Evolutionary conservation across 2,329 filamentous ascomycete genomes (phyloP).

Genomic region (Fonsecaea erecta): DNA sequence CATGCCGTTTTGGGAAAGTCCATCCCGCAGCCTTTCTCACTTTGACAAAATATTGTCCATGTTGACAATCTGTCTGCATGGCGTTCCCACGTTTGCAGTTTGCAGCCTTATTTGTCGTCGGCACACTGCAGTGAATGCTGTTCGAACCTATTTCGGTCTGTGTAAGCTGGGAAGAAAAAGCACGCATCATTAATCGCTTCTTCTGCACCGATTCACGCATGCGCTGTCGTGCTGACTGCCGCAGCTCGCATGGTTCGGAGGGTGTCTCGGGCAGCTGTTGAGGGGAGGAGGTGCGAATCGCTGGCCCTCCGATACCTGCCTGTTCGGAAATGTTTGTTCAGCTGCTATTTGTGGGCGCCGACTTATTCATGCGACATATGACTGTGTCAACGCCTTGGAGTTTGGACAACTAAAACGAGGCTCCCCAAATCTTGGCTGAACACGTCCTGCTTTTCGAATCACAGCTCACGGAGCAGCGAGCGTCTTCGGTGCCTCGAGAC

Average conservation of each 20-base stretch:
- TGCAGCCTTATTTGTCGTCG: background rate
- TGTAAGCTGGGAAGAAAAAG: background rate
- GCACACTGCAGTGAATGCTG: background rate
- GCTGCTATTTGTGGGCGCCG: background rate
- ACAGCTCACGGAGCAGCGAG: background rate
- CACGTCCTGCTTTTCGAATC: background rate
- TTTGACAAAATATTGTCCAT: background rate
- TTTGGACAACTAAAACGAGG: background rate
- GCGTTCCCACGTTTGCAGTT: slow-evolving; percentile 1
- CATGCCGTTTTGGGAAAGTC: slow-evolving; percentile 14
- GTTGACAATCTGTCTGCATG: background rate
- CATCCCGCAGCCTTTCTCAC: slow-evolving; percentile 7
- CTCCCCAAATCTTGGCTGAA: background rate
- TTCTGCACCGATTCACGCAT: background rate
- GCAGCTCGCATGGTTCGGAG: background rate
- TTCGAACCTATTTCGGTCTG: background rate
- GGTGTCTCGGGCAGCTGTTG: background rate
- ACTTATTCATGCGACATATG: background rate
- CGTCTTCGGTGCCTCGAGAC: background rate
- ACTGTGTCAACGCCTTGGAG: background rate
- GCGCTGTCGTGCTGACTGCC: background rate
- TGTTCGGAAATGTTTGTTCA: background rate
- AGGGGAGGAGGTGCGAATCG: background rate
- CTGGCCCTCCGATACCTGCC: background rate
- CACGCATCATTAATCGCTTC: background rate